Conservation (phyloP, 2,329 filamentous ascomycete genomes). For the Pseudonectria buxi region DNA sequence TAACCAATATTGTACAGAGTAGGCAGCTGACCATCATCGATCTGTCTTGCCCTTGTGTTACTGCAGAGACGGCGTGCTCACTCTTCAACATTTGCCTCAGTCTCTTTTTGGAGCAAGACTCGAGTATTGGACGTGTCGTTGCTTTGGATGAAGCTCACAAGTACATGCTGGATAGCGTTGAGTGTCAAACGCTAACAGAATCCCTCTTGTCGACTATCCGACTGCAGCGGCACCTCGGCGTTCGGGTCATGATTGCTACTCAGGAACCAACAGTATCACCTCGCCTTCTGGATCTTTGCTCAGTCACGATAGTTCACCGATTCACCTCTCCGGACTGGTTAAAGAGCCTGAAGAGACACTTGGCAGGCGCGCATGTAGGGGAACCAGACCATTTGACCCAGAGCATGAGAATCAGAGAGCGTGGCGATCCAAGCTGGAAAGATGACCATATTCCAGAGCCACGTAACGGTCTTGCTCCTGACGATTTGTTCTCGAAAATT, state of each 20-base stretch:
- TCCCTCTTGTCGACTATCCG: slow-evolving; percentile 57
- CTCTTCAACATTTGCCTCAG: slow-evolving; percentile 67
- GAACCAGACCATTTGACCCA: background rate
- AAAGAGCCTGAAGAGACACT: slow-evolving; percentile 32
- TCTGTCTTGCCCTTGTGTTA: slow-evolving; percentile 65
- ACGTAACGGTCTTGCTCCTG: background rate
- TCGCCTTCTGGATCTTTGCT: slow-evolving; percentile 63
- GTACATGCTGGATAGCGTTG: slow-evolving; percentile 53
- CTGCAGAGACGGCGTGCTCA: slow-evolving; percentile 58
- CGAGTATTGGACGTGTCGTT: slow-evolving; percentile 48
- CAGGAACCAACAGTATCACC: slow-evolving; percentile 70
- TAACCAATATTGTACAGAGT: slow-evolving; percentile 8
- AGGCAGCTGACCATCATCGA: slow-evolving; percentile 48
- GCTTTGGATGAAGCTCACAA: slow-evolving; percentile 76
- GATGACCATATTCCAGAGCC: background rate
- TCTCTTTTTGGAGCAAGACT: slow-evolving; percentile 52
- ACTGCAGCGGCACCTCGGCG: slow-evolving; percentile 62
- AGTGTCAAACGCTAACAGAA: slow-evolving; percentile 53
- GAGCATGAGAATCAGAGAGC: background rate
- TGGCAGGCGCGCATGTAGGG: slow-evolving; percentile 32
- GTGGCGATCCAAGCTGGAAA: background rate
- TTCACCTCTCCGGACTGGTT: slow-evolving; percentile 64
- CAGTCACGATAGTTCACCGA: slow-evolving; percentile 64
- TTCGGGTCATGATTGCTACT: slow-evolving; percentile 64
- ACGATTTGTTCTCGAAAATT: slow-evolving; percentile 35